These are phyloP conservation scores for Pseudohalonectria lignicola DNA, from an alignment of 2,329 filamentous ascomycete genomes.

Conservation along the genomic window DNA sequence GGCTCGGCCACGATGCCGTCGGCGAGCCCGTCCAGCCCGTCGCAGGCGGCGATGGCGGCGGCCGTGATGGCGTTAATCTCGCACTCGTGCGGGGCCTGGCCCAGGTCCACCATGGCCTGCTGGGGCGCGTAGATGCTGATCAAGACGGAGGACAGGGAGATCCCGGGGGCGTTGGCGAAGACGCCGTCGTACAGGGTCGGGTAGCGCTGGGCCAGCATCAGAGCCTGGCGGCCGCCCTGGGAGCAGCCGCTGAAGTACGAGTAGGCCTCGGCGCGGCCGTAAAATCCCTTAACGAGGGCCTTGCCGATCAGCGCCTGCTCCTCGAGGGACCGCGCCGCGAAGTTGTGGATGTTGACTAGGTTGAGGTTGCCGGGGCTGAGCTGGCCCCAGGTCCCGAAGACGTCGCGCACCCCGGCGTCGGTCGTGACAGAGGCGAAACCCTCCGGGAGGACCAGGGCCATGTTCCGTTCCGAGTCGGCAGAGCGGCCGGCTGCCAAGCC, in stretches of 20 bases:
- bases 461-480: not conserved
- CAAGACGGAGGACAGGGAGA: constrained; percentile 17
- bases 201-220: constrained; percentile 35
- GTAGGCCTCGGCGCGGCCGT: constrained; percentile 21
- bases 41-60: constrained; percentile 29
- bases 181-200: constrained; percentile 40
- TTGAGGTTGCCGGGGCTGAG: constrained; percentile 13
- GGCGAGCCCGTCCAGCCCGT: constrained; percentile 27
- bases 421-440: constrained; percentile 15
- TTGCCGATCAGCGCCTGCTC: constrained; percentile 28
- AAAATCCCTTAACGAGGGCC: constrained; percentile 29
- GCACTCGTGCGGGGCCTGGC: constrained; percentile 11
- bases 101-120: constrained; percentile 12
- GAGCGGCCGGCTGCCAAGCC: constrained; percentile 12
- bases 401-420: constrained; percentile 14
- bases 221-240: constrained; percentile 40
- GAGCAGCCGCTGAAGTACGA: constrained; percentile 41
- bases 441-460: constrained; percentile 5
- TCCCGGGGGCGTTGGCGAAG: constrained; percentile 21
- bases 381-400: constrained; percentile 10
- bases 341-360: constrained; percentile 9
- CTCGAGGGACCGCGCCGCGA: constrained; percentile 11
- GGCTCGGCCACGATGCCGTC: constrained; percentile 28
- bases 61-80: constrained; percentile 23
- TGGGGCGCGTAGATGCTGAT: constrained; percentile 16